Base-by-base conservation (phyloP, 805 yeast genomes). In the Debaryomyces tyrocola region DNA sequence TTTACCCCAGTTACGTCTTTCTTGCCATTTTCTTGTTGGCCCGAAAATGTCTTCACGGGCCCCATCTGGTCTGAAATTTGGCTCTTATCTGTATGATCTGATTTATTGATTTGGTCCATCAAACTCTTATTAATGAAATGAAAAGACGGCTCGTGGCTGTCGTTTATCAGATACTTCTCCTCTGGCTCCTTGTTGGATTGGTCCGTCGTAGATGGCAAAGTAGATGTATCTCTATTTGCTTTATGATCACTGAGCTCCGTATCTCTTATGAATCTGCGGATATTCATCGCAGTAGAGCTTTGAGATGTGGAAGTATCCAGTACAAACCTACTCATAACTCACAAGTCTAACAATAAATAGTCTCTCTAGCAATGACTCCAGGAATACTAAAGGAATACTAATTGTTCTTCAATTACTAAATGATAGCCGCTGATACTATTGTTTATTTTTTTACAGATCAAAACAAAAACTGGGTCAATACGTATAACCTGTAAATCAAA, bases 261-360 rank as follows among this genome's bases (percentile, higher is more conserved):
- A 31, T 64, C 64, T 42, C 51, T 53, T 5, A 67, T 63, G 46
- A 52, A 68, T 39, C 54, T 56, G 39, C 55, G 50, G 45, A 67
- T 62, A 36, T 62, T 58, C 40, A 53, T 59, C 2, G 62, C 55
- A 6, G 66, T 58, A 20, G 67, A 54, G 48, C 59, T 57, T 15
- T 43, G 48, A 2, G 53, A 48, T 1, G 61, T 53, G 10, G 60
- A 45, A 36, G 52, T 44, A 35, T 57, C 59, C 63, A 59, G 63
- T 17, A 46, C 44, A 5, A 41, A 17, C 15, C 55, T 49, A 31
- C 44, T 49, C 42, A 39, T 39, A 6, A 20, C 20, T 24, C 28
- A 6, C 17, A 12, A 14, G 3, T 9, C 33, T 39, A 31, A n/a
- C 14, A 31, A 31, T 39, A 17, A 17, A 4, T 17, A 17, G 4